Evolutionary conservation across 1,139 yeast species (phyloP), one percentile per base, ranked within the genome.

Genomic region (Magnusiomyces sp.): DNA sequence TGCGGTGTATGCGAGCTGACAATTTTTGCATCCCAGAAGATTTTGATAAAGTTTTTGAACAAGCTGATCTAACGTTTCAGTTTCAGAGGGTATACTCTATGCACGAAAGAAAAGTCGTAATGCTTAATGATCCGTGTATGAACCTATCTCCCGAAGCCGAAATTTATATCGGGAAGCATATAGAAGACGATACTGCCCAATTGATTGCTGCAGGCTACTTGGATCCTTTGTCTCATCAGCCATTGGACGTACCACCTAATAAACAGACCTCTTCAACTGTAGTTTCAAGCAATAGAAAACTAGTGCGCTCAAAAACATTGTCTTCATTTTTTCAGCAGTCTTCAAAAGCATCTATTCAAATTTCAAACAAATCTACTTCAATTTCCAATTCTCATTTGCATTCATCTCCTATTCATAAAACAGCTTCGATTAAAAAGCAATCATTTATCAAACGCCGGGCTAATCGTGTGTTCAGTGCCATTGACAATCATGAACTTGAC

Each of bases 61-160:
- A 74, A 47, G 98, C 98, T 0, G 76, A 79, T 56, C 70, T 82
- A 48, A 94, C 97, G 11, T 94, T 94, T 64, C 83, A 77, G 61
- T 86, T 73, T 65, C 97, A 89, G 64, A 75, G 95, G 55, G 97
- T 94, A 0, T 92, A 79, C 64, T 79, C 90, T 61, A 95, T 96
- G 0, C 48, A 64, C 2, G 57, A 62, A 1, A 65, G 73, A 44
- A 52, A 59, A 36, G 66, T 89, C 29, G 72, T 74, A 1, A 78
- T 87, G 43, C 71, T 90, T 57, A 79, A 79, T 58, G 78, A 75
- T 5, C 82, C 84, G 0, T 68, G 65, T 0, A 70, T 64, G 53
- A 59, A 58, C 11, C 52, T 60, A 5, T 52, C 54, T 5, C 61
- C 58, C n/a, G 62, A 69, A 10, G 66, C 82, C 16, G 77, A 77